Conservation (phyloP, 345 rosid genomes). For the Salix viminalis region DNA sequence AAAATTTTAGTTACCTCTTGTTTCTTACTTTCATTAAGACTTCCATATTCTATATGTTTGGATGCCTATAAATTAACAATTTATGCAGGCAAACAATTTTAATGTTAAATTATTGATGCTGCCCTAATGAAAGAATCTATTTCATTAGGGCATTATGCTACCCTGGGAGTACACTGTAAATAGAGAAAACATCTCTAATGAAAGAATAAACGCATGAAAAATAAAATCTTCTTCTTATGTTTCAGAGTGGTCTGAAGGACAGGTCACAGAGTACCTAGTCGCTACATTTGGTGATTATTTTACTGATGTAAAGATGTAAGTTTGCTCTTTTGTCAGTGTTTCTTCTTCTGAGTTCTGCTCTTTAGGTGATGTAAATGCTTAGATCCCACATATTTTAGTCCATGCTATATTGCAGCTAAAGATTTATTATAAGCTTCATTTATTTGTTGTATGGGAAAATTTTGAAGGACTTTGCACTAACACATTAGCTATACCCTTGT, state of each 20-base stretch:
- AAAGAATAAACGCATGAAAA: neutral
- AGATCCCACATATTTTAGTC: neutral
- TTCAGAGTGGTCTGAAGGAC: slow-evolving; percentile 96
- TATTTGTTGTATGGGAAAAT: neutral
- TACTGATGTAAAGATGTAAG: slow-evolving; percentile 93
- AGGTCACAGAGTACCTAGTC: slow-evolving; percentile 86
- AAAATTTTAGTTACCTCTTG: neutral
- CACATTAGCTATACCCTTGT: neutral
- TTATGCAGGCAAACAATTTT: neutral
- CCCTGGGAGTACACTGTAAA: neutral
- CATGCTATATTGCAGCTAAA: neutral
- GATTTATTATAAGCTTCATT: neutral
- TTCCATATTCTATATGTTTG: neutral
- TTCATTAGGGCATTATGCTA: neutral
- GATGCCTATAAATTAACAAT: neutral
- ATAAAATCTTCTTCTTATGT: slow-evolving; percentile 3
- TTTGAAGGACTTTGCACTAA: neutral
- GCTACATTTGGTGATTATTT: slow-evolving; percentile 97
- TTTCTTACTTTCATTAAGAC: neutral
- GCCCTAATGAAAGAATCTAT: too few relatives aligned
- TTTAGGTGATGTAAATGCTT: neutral
- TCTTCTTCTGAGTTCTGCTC: neutral
- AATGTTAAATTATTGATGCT: neutral
- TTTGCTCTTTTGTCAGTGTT: slow-evolving; percentile 10
- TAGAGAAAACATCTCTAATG: neutral